Conservation (phyloP, 23 red algal species). For the Pyropia haitanensis region DNA sequence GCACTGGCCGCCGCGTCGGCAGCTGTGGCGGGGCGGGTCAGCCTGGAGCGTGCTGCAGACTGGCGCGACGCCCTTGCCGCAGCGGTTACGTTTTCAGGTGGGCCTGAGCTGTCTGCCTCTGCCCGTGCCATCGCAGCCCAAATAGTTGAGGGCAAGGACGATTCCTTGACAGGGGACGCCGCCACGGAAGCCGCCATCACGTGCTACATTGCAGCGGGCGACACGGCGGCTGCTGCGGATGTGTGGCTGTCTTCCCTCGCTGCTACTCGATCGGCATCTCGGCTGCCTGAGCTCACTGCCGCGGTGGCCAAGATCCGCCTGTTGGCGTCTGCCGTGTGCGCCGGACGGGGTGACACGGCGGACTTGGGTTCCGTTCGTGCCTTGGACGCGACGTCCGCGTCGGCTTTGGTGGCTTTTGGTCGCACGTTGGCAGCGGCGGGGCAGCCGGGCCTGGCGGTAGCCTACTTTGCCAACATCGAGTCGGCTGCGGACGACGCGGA, state of each 20-base stretch:
- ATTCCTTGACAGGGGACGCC: too few relatives aligned
- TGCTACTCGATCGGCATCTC: conserved; percentile 5
- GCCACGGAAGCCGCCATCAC: conserved; percentile 22
- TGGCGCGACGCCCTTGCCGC: conserved; percentile 79
- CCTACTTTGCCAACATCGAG: too few relatives aligned
- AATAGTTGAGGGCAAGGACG: too few relatives aligned
- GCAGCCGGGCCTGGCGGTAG: too few relatives aligned
- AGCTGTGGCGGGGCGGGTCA: conserved; percentile 24
- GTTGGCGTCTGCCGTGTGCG: conserved; percentile 21
- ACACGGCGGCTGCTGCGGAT: conserved; percentile 37
- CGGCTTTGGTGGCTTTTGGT: too few relatives aligned
- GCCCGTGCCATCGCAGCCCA: conserved; percentile 3
- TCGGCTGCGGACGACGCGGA: too few relatives aligned
- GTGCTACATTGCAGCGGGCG: conserved; percentile 57
- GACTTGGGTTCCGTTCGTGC: conserved; percentile 50
- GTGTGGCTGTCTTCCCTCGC: conserved; percentile 50
- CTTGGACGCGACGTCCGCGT: conserved; percentile 11
- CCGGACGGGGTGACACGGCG: conserved; percentile 26
- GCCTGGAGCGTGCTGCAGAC: conserved; percentile 47
- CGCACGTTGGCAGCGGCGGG: too few relatives aligned
- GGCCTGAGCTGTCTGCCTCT: conserved; percentile 33
- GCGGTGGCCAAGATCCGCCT: conserved; percentile 42
- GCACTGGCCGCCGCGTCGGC: conserved; percentile 22
- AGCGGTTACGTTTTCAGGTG: conserved; percentile 39
- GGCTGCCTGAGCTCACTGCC: conserved; percentile 9